Percentiles rank a stretch among this genome's conserved stretches.
Evolutionary conservation across 495 filamentous ascomycete genomes (phyloP).

Genomic region (Aspergillus campestris): DNA sequence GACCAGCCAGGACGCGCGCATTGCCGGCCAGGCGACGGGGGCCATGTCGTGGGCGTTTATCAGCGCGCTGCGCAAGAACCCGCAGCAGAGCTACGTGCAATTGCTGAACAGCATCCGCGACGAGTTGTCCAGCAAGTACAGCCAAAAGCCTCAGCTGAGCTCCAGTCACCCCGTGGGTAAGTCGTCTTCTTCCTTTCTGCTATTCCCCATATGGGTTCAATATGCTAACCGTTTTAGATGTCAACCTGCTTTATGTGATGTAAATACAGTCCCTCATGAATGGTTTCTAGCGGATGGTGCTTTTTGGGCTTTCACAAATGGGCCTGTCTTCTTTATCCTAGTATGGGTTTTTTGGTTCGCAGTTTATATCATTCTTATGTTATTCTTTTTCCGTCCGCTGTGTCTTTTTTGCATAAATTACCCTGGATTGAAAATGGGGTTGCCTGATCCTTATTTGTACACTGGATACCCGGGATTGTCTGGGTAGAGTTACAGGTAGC

Average conservation of each 20-base stretch:
- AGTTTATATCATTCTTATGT: too few relatives aligned
- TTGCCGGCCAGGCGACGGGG: conserved; percentile 79
- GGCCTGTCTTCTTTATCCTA: too few relatives aligned
- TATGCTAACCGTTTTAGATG: conserved; percentile 39
- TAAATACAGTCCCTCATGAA: conserved; percentile 23
- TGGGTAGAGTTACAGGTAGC: too few relatives aligned
- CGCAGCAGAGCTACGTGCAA: conserved; percentile 95
- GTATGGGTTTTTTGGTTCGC: too few relatives aligned
- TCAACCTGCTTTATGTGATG: conserved; percentile 59
- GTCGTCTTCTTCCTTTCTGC: conserved; percentile 15
- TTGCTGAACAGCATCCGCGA: conserved; percentile 92
- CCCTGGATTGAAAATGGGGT: too few relatives aligned
- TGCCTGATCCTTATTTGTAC: too few relatives aligned
- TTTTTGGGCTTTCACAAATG: background rate
- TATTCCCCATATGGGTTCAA: conserved; percentile 12
- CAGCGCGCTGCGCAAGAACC: conserved; percentile 87
- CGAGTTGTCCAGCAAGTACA: conserved; percentile 80
- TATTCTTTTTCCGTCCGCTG: too few relatives aligned
- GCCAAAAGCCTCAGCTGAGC: conserved; percentile 93
- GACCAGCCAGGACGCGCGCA: conserved; percentile 62
- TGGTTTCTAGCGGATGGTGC: conserved; percentile 5
- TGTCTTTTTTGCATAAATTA: too few relatives aligned
- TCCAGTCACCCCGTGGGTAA: conserved; percentile 94
- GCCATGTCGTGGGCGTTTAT: conserved; percentile 99
- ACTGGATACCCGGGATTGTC: too few relatives aligned